Conservation (phyloP, 2,329 filamentous ascomycete genomes). For the Gliomastix tumulicola region DNA sequence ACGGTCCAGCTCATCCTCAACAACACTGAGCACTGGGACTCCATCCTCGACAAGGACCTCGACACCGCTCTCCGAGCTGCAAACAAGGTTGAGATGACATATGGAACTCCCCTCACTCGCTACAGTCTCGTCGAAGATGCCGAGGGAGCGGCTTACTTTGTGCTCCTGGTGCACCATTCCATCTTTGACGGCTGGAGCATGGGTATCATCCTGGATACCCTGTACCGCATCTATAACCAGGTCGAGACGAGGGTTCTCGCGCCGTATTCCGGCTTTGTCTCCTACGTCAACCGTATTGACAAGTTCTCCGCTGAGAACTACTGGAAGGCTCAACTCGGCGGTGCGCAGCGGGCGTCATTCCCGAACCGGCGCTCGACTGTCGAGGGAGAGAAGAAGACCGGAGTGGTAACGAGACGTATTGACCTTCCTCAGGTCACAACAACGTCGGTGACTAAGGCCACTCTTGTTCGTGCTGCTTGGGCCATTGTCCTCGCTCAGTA, state of each 20-base stretch:
- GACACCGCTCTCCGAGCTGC: background rate
- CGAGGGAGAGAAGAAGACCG: background rate
- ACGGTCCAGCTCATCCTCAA: constrained; percentile 1
- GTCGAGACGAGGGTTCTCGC: background rate
- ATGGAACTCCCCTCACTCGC: constrained; percentile 6
- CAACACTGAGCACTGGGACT: background rate
- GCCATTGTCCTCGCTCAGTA: background rate
- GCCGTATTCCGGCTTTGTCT: constrained; percentile 31
- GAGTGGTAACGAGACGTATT: background rate
- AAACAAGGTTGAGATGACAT: constrained; percentile 2
- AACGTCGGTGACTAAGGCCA: background rate
- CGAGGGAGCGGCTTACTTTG: background rate
- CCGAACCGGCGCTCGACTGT: background rate
- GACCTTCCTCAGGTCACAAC: background rate
- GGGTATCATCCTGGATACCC: constrained; percentile 2
- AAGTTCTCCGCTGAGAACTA: background rate
- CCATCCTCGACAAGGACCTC: background rate
- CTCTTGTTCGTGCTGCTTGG: background rate
- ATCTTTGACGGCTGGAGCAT: constrained; percentile 1
- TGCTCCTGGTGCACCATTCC: constrained; percentile 3
- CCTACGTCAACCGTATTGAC: constrained; percentile 25
- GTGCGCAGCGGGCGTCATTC: constrained; percentile 5
- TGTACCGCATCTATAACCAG: constrained; percentile 1
- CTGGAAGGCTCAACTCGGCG: constrained; percentile 1
- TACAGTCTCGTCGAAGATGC: background rate